Base-by-base conservation (phyloP, 495 filamentous ascomycete genomes). In the Aspergillus cavernicola region DNA sequence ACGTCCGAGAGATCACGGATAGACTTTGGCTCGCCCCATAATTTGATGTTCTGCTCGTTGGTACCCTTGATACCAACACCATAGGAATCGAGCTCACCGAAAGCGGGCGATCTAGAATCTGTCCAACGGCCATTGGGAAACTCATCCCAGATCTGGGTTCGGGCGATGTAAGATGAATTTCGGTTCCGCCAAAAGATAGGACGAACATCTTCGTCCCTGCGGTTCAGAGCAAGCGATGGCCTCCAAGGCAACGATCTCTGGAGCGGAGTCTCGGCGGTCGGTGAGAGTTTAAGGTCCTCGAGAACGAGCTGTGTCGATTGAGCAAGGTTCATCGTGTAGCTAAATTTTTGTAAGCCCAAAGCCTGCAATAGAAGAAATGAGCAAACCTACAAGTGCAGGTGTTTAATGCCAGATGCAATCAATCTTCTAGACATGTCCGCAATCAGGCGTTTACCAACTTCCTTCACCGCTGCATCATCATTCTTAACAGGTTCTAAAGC, bases 61-160 rank as follows among this genome's bases (percentile, higher is more conserved):
- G 88, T 92, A n/a, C 95, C 95, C 53, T 92, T 95, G 55, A 99
- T 73, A 40, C 92, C 90, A 57, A 97, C 87, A 15, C 92, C 93
- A 64, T 99, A 99, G 24, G 89, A 83, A 72, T 99, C 95, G 33
- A 99, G 79, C 70, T 97, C 90, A 62, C 95, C 95, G 58, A 97
- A 99, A 18, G 95, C 95, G 53, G 95, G 95, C 24, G 95, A 97
- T 47, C 95, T 82, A 29, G 92, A 90, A 70, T 99, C 95, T 68
- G 95, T 95, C 95, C 95, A 99, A 68, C 95, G 88, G 31, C 95
- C 95, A 75, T 99, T 99, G 38, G 95, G 95, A 62, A 96, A 99
- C 65, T 99, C 95, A 59, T 99, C 95, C 95, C 95, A 99, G 58
- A 96, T 92, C 65, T 97, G 90, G 4, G 95, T 99, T 45, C 95